phyloP scores from a whole-genome alignment of 225 moss, liverwort and hornwort species.

The Bryoerythrophyllum caledonicum region DNA sequence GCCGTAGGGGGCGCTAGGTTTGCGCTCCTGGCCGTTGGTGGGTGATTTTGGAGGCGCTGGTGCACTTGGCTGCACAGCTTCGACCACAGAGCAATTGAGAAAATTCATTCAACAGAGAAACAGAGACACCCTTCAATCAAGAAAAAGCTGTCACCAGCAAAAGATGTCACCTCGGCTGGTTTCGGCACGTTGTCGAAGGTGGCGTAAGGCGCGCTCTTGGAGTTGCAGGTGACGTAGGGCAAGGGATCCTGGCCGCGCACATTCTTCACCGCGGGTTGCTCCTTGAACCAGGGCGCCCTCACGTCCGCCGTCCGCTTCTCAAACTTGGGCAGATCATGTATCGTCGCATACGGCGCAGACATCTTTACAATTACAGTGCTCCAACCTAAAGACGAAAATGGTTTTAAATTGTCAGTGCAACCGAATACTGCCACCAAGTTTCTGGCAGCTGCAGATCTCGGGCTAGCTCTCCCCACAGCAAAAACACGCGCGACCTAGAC shows the following conservation, averaged over 20 bases:
- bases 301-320: constrained; percentile 47
- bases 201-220: constrained; percentile 57
- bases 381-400: not conserved
- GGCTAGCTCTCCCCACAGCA: not conserved
- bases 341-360: constrained; percentile 54
- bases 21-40: constrained; percentile 23
- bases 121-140: not conserved
- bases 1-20: constrained; percentile 33
- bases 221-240: constrained; percentile 55
- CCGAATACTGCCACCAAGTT: too few species aligned
- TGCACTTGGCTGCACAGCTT: constrained; percentile 32
- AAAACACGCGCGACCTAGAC: not conserved
- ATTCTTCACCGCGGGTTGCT: constrained; percentile 24
- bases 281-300: constrained; percentile 58
- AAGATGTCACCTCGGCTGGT: constrained; percentile 34
- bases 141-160: not conserved
- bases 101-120: constrained; percentile 1
- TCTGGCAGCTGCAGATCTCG: not conserved
- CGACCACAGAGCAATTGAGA: constrained; percentile 30
- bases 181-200: constrained; percentile 55
- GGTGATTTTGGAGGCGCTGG: constrained; percentile 8
- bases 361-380: constrained; percentile 15
- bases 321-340: constrained; percentile 55
- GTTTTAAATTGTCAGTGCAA: not conserved
- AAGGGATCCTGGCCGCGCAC: constrained; percentile 47